Evolutionary conservation across 2,329 filamentous ascomycete genomes (phyloP).

Genomic region (Calcarisporium arbuscula): DNA sequence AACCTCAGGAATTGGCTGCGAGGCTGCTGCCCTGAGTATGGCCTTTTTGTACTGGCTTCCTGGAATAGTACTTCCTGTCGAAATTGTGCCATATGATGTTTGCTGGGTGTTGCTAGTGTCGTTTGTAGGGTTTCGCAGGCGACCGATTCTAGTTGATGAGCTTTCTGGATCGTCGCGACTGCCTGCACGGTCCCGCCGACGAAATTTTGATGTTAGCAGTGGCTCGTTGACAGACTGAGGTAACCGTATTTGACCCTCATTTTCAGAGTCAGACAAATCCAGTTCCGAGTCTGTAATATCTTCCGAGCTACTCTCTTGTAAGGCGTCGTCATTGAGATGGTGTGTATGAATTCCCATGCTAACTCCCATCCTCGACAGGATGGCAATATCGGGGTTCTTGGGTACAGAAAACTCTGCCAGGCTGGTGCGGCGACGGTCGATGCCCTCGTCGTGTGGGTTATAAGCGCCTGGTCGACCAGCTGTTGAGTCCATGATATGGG

Average conservation of each 20-base stretch:
- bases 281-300: conserved; percentile 25
- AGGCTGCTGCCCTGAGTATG: conserved; percentile 4
- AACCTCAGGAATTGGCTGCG: conserved; percentile 9
- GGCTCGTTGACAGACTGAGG: no score
- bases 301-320: conserved; percentile 34
- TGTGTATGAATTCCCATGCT: conserved; percentile 72
- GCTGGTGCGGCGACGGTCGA: conserved; percentile 34
- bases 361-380: conserved; percentile 51
- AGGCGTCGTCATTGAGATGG: conserved; percentile 56
- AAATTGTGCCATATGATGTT: conserved; percentile 27
- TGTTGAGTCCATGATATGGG: conserved; percentile 37
- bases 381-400: conserved; percentile 49
- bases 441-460: conserved; percentile 32
- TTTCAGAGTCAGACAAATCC: conserved; percentile 22
- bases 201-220: conserved; percentile 9
- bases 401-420: conserved; percentile 57
- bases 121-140: conserved; percentile 10
- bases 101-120: conserved; percentile 8
- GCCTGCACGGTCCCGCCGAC: conserved; percentile 17
- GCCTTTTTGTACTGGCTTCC: no score
- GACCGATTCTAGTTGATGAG: conserved; percentile 11
- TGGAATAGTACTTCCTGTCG: conserved; percentile 14
- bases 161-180: conserved; percentile 6
- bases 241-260: no score
- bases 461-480: conserved; percentile 35